Evolutionary conservation across 2,329 filamentous ascomycete genomes (phyloP), one percentile per base, ranked within the genome.

Genomic region (Rhynchosporium agropyri): DNA sequence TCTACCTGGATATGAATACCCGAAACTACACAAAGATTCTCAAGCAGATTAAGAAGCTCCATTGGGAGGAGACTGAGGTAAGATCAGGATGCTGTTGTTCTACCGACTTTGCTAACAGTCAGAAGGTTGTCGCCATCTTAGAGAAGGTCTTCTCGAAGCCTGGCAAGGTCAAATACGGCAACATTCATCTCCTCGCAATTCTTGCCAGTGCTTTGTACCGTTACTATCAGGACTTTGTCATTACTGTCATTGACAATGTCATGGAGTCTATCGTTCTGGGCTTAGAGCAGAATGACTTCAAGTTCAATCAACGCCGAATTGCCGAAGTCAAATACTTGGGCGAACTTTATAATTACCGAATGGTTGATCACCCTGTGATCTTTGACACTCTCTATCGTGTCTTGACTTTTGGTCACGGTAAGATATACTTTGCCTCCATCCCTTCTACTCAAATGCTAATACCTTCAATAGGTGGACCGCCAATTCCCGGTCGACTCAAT

Each of bases 311-410:
- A 77, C 89, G 93, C 64, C 89, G 95, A 28, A 89, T 99, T 66
- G 91, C 96, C 2, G 94, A 98, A 76, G 91, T 97, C 72, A 98
- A 97, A 75, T 99, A 97, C 74, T 82, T 99, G 4, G 93, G 91
- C 28, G 95, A 99, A 77, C 84, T 99, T 9, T 99, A 99, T 79
- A 97, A 97, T 72, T 99, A 98, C 75, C 90, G 95, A 62, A 91
- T 99, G 85, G 84, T 99, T 43, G 95, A 99, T 76, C 95, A 96
- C 49, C 90, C 91, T 0, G 90, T 98, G 29, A 89, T 99, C 58
- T 99, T 99, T 71, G 95, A 99, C 73, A 91, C 89, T 0, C 84
- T 99, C 77, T 99, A 97, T 80, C 92, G 92, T 73, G 90, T 99
- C 70, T 83, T 97, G 74, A 96, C 92, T 7, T 97, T 96, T 74